Base-by-base conservation (phyloP, 2,329 filamentous ascomycete species). In the Venturiaceae sp. region DNA sequence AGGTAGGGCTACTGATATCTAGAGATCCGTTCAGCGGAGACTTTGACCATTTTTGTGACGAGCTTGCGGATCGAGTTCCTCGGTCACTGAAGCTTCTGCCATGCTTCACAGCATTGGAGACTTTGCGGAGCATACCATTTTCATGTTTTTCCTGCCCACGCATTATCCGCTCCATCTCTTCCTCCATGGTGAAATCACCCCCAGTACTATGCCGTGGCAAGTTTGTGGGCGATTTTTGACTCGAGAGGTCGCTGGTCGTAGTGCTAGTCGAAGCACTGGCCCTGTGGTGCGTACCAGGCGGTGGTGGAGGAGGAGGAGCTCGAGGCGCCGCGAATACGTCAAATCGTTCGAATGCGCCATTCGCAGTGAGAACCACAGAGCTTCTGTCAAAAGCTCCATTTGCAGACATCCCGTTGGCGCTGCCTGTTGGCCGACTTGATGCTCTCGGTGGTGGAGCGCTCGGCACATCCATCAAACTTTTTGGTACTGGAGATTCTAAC, bases 71-170 rank as follows among this genome's bases (percentile, higher is more conserved):
- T n/a, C 53, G 55, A 14, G 69, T 65, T 23, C 73, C 74, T 50
- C 75, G 70, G 62, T 88, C 83, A 70, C 92, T 96, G 71, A 85
- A 89, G 69, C 89, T 96, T 63, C 94, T 86, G 58, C 91, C 91
- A 72, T 97, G 94, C 63, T 91, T 89, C 59, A 96, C 91, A 55
- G 90, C 92, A 69, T 96, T 96, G 7, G 94, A 97, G 41, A 96
- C 88, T 56, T 90, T 85, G 59, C 90, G 88, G 62, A 97, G 77
- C 61, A 96, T 88, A 1, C 89, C 92, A 59, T 60, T 60, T 54
- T 64, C 69, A 58, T 69, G 68, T 61, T 66, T 72, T 63, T 91
- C 88, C 61, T 92, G 90, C 21, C 83, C 85, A 41, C 85, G 87
- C 60, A 96, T 78, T 60, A 96, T 92, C 59, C 92, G 86, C 57